These are phyloP conservation scores for Fraxinus pennsylvanica DNA, from an alignment of 257 asterid genomes.

Conservation along the genomic window DNA sequence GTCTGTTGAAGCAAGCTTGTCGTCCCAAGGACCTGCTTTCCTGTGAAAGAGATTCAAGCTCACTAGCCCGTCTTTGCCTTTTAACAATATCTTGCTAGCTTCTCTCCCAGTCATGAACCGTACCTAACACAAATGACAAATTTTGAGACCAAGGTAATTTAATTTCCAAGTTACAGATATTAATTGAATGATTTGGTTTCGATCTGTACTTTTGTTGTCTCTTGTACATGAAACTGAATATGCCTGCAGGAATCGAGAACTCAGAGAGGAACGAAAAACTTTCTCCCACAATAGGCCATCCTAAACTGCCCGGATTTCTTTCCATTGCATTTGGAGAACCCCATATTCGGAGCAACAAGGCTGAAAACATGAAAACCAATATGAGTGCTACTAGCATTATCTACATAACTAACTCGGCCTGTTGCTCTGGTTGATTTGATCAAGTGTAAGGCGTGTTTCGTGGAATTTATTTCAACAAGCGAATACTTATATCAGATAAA, in stretches of 20 bases:
- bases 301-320: constrained; percentile 67
- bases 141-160: neutral
- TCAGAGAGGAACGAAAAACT: constrained; percentile 64
- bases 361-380: constrained; percentile 34
- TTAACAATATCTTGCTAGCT: constrained; percentile 67
- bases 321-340: constrained; percentile 58
- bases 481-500: neutral
- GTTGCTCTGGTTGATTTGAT: neutral
- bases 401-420: constrained; percentile 24
- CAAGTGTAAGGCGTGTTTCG: neutral
- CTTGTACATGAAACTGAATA: constrained; percentile 69
- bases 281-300: constrained; percentile 89
- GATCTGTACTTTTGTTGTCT: constrained; percentile 60
- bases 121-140: constrained; percentile 36
- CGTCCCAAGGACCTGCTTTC: constrained; percentile 82
- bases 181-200: neutral
- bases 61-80: constrained; percentile 84
- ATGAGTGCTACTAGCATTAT: constrained; percentile 32
- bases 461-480: constrained; percentile 3
- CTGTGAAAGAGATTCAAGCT: constrained; percentile 76
- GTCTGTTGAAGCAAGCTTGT: constrained; percentile 76
- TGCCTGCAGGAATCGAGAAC: constrained; percentile 65
- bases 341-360: constrained; percentile 41
- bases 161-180: neutral
- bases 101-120: constrained; percentile 84